phyloP scores from a whole-genome alignment of 768 basidiomycete genomes.

The Xerocomus brunneocitrinus region DNA sequence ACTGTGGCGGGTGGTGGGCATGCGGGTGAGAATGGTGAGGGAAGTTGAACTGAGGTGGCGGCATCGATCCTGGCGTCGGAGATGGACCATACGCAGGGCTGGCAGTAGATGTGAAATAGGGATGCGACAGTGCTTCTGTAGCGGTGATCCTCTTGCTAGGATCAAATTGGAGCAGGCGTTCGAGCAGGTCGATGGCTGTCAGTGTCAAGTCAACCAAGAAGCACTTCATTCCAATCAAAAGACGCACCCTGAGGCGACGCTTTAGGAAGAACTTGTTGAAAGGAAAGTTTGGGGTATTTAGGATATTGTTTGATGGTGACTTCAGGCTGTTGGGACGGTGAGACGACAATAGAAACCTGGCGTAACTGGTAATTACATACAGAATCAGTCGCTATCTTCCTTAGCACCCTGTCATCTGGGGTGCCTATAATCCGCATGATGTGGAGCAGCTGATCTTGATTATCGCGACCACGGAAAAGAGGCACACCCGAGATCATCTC shows the following conservation, averaged over 20 bases:
- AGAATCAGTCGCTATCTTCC: slow-evolving; percentile 87
- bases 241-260: slow-evolving; percentile 73
- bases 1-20: slow-evolving; percentile 44
- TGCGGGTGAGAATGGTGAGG: slow-evolving; percentile 47
- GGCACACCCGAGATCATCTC: slow-evolving; percentile 99
- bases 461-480: slow-evolving; percentile 93
- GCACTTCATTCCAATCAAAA: neutral
- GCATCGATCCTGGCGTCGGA: slow-evolving; percentile 51
- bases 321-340: slow-evolving; percentile 57
- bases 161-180: slow-evolving; percentile 93
- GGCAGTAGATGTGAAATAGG: slow-evolving; percentile 71
- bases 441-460: slow-evolving; percentile 94
- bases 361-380: slow-evolving; percentile 40
- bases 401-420: slow-evolving; percentile 80
- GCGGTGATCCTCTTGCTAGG: slow-evolving; percentile 89
- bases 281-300: slow-evolving; percentile 78
- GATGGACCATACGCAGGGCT: slow-evolving; percentile 31
- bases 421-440: slow-evolving; percentile 98
- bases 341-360: slow-evolving; percentile 1
- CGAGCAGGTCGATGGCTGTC: slow-evolving; percentile 85
- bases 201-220: slow-evolving; percentile 4
- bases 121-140: slow-evolving; percentile 85
- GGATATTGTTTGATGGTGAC: slow-evolving; percentile 81
- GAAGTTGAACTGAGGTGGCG: slow-evolving; percentile 65
- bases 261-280: slow-evolving; percentile 78